Evolutionary conservation across 257 asterid species (phyloP), one percentile per base, ranked within the genome.

Genomic region (Salvia miltiorrhiza): DNA sequence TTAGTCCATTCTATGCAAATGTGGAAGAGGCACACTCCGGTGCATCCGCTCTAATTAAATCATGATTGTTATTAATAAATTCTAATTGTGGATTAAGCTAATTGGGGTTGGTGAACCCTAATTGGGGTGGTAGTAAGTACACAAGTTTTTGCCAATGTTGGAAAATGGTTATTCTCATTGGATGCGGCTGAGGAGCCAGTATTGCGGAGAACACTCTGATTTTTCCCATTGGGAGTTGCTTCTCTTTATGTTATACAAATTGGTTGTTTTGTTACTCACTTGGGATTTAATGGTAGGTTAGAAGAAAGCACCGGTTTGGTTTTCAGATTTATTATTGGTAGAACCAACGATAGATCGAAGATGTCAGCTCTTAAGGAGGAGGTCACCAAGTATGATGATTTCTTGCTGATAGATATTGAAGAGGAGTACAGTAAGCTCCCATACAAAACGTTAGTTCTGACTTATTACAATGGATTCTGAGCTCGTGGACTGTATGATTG

Each of bases 361-460:
- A 94, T 94, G 98, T 70, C 89, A 45, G 95, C 78, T 48, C 97
- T 94, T 19, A 85, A 62, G 79, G 85, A 82, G 83, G 99, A 94
- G 87, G 79, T 91, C 41, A 82, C 86, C 14, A 72, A 80, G 78
- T 94, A 86, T 79, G 99, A 94, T 62, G 99, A 91, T 80, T 94
- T 94, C 82, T n/a, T 94, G 81, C 86, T 86, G 45, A 76, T 94
- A 71, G 99, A 94, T 78, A 89, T 91, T 39, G 89, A 91, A 82
- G 99, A 94, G 88, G 92, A 94, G 98, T 94, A 91, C 75, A 91
- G 93, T 82, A 94, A 94, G 87, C 99, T 94, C 72, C 98, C 98
- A 12, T 89, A 91, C 84, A 94, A 94, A 89, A 94, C 99, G 98
- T 94, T 73, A 85, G 99, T 91, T 79, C 85, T 75, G 56, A 58